Base-by-base conservation (phyloP, 1,139 yeast genomes). In the Pneumocystis wakefieldiae region DNA sequence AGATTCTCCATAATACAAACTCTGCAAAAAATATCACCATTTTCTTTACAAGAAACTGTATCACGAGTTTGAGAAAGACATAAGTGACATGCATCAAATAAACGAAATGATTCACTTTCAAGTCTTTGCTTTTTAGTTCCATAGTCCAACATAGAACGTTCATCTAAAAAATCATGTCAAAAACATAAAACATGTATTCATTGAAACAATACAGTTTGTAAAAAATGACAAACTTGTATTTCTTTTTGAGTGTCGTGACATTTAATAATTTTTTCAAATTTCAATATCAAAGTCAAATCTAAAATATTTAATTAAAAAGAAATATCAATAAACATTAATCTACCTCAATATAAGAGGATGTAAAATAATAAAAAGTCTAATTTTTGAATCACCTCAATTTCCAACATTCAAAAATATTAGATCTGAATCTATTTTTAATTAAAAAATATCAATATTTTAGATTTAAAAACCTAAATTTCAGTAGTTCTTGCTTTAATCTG, bases 21-120 rank as follows among this genome's bases (percentile, higher is more conserved):
- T 17, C 65, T 61, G 57, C 68, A 67, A 42, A 67, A 67, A 14
- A 67, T 61, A 48, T 67, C 68, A 28, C 68, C 68, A 24, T 62
- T 59, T 14, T 59, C 38, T 3, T 66, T 62, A 42, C 68, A 67
- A n/a, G 68, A 68, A 6, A 67, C 68, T 7, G 68, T 68, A 48
- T 66, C 67, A 24, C 68, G 59, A 12, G 68, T 67, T 6, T 64
- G 48, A 66, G 66, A 62, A 19, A 67, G 62, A 62, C 68, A 67
- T 6, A 67, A 58, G 42, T 63, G 42, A 48, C 68, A 67, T 17
- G 68, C 64, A 37, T 67, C 68, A 57, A 67, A 64, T 5, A 53
- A 59, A 17, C 66, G 64, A 58, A 67, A 67, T 28, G 68, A 66
- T 36, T 67, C 68, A 35, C 63, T 48, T 12, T 67, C 61, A 19